These are phyloP conservation scores for Chalara sp. DNA, from an alignment of 2,329 filamentous ascomycete genomes.

Conservation along the genomic window DNA sequence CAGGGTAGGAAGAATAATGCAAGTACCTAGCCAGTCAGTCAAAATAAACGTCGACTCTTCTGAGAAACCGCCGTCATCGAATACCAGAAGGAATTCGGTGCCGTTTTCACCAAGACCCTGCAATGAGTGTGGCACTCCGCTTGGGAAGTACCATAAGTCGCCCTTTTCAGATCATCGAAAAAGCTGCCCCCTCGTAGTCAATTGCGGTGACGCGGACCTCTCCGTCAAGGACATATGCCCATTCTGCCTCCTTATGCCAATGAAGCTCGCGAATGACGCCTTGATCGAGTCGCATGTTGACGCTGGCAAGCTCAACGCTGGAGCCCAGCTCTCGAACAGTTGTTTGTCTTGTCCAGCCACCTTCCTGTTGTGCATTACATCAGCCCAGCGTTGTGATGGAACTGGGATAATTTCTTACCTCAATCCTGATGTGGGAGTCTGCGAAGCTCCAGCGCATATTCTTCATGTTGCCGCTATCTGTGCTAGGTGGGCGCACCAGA, in stretches of 20 bases:
- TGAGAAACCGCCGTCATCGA: constrained; percentile 50
- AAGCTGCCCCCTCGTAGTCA: constrained; percentile 70
- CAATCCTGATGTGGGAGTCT: constrained; percentile 57
- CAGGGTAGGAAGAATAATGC: not conserved
- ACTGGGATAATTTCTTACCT: constrained; percentile 35
- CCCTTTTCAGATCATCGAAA: constrained; percentile 70
- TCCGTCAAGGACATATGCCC: constrained; percentile 68
- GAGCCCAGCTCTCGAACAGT: constrained; percentile 57
- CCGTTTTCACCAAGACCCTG: constrained; percentile 65
- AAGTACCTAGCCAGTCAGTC: constrained; percentile 57
- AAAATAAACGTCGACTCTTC: constrained; percentile 66
- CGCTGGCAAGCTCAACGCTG: constrained; percentile 62
- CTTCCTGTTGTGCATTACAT: constrained; percentile 42
- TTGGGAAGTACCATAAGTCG: constrained; percentile 75
- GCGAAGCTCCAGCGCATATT: constrained; percentile 70
- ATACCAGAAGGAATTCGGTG: constrained; percentile 56
- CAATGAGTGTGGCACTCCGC: constrained; percentile 70
- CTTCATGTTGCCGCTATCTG: constrained; percentile 61
- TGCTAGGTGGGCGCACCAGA: constrained; percentile 62
- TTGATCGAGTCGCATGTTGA: constrained; percentile 71
- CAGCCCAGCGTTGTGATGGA: too few relatives aligned
- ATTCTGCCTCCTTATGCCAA: constrained; percentile 76
- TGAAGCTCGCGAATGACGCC: constrained; percentile 71
- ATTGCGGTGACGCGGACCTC: constrained; percentile 65
- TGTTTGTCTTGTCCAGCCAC: constrained; percentile 70